Base-by-base conservation (phyloP, 2,329 filamentous ascomycete species). In the Aspergillus piperis region DNA sequence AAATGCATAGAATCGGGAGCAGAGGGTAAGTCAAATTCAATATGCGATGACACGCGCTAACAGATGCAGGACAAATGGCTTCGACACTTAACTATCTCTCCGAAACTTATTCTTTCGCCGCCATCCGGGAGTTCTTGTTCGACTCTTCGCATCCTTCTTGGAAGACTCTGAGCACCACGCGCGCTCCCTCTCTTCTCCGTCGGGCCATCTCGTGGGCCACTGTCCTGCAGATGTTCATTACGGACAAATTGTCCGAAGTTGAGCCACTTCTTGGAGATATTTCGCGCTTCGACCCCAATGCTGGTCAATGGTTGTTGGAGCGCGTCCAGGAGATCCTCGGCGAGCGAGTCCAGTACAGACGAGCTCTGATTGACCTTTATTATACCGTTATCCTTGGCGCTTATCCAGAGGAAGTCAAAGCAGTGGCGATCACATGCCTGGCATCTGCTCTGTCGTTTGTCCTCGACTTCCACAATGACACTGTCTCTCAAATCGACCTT, bases 171-270 rank as follows among this genome's bases (percentile, higher is more conserved):
- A 74, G 66, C 50, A 65, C 62, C 21, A 73, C 67, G 19, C 72
- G 74, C 25, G 69, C 74, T 17, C 71, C 70, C 19, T 75, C 75
- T 21, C 68, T 77, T 8, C 70, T 77, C 13, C 67, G 75, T 42
- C 73, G 74, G 59, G 70, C 70, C 7, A 64, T 77, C 10, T 62
- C 72, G 4, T 77, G 75, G 75, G 68, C 68, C 36, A 63, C 58
- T 2, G 56, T 69, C 8, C 47, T 77, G 59, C 70, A 61, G 19
- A 58, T 68, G 55, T 62, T 75, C 6, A 42, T 63, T 11, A 66
- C 61, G 0, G 54, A 55, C 7, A 57, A 67, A 38, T 62, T 64
- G 50, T 52, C 63, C 1, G 61, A 64, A 2, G 42, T 75, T 15
- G 54, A 61, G 11, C 13, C 53, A 1, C 70, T 75, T 21, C 64